Percentiles rank a stretch among this genome's conserved stretches.
Conservation (phyloP, 495 filamentous ascomycete genomes). For the Penicillium maclennaniae region DNA sequence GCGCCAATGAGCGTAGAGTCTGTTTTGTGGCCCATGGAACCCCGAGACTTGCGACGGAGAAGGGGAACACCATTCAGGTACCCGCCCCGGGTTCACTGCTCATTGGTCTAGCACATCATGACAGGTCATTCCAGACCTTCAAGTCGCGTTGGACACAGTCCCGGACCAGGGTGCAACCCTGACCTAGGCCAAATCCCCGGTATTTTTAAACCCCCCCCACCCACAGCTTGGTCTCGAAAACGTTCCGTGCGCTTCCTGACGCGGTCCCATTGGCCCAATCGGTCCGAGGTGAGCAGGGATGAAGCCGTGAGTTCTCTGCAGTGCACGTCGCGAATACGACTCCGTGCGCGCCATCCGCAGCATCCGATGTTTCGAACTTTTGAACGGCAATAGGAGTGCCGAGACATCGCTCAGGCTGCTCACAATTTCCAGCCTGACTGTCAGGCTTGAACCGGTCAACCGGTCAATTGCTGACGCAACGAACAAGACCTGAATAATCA, state of each 20-base stretch:
- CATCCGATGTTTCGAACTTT: constrained; percentile 11
- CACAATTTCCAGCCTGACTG: neutral
- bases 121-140: constrained; percentile 26
- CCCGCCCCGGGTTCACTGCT: constrained; percentile 14
- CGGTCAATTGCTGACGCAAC: neutral
- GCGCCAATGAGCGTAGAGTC: constrained; percentile 20
- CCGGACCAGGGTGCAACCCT: constrained; percentile 9
- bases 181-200: constrained; percentile 1
- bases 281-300: constrained; percentile 7
- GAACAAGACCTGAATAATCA: neutral
- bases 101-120: constrained; percentile 18
- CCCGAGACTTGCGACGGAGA: constrained; percentile 12
- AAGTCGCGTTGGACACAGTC: constrained; percentile 12
- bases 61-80: constrained; percentile 24
- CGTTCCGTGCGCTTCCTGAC: constrained; percentile 9
- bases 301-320: constrained; percentile 4
- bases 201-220: neutral
- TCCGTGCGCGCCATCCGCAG: constrained; percentile 20
- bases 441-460: neutral
- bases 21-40: constrained; percentile 4
- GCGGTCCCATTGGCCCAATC: constrained; percentile 13
- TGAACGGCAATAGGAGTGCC: constrained; percentile 1
- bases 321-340: constrained; percentile 15
- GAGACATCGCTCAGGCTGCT: neutral
- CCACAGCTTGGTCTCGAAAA: neutral